These are phyloP conservation scores for Cryptosporidium andersoni DNA, from an alignment of 169 alveolate genomes.

Conservation along the genomic window DNA sequence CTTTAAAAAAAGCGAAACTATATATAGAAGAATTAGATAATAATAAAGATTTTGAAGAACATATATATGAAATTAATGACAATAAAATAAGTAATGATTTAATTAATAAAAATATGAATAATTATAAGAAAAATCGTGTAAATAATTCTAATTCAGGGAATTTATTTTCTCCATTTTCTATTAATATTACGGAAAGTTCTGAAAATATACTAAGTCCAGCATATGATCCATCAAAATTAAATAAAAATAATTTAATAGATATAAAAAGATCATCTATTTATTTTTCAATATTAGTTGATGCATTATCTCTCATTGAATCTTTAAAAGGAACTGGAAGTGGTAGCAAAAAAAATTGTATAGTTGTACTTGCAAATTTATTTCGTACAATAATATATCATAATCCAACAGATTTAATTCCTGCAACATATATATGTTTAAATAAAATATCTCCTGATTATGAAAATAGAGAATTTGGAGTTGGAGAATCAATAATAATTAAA, in stretches of 20 bases:
- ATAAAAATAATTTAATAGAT: conserved; percentile 1
- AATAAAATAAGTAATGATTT: no score
- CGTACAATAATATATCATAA: conserved; percentile 80
- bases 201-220: conserved; percentile 59
- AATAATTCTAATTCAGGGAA: not conserved
- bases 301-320: conserved; percentile 83
- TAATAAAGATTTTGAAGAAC: no score
- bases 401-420: conserved; percentile 84
- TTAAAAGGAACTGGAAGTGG: conserved; percentile 88
- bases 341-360: conserved; percentile 82
- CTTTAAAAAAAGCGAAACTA: not conserved
- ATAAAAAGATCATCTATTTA: conserved; percentile 32
- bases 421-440: conserved; percentile 82
- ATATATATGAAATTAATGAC: no score
- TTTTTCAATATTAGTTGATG: conserved; percentile 79
- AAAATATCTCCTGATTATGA: conserved; percentile 94
- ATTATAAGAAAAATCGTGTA: no score
- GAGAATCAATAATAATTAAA: conserved; percentile 91
- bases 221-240: conserved; percentile 41
- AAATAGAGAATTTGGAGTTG: conserved; percentile 95
- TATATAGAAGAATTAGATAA: no score
- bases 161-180: conserved; percentile 60
- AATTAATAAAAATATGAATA: no score
- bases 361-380: conserved; percentile 79
- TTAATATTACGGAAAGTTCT: not conserved